Conservation (phyloP, 2,329 filamentous ascomycete species). For the Pestalotiopsis sp. region DNA sequence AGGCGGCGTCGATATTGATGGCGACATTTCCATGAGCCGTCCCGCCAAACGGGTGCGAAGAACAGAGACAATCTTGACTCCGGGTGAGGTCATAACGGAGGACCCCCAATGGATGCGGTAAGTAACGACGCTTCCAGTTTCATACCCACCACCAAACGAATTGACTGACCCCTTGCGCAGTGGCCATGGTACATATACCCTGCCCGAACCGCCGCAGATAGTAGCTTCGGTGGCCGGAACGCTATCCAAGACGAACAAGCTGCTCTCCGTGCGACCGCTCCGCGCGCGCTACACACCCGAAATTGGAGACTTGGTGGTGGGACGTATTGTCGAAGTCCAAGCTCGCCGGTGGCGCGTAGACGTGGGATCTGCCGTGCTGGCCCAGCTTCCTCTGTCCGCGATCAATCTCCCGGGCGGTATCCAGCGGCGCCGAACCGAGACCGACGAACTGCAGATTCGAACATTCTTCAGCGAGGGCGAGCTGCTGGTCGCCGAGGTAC, state of each 20-base stretch:
- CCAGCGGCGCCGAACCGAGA: slow-evolving; percentile 86
- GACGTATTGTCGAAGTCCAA: slow-evolving; percentile 93
- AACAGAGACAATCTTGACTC: slow-evolving; percentile 70
- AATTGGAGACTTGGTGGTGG: slow-evolving; percentile 94
- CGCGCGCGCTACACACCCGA: slow-evolving; percentile 93
- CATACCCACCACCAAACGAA: neutral
- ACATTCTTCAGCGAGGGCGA: slow-evolving; percentile 98
- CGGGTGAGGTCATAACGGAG: slow-evolving; percentile 83
- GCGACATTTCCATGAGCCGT: slow-evolving; percentile 46
- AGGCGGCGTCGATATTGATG: slow-evolving; percentile 47
- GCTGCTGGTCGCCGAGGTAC: slow-evolving; percentile 91
- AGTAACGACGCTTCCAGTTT: slow-evolving; percentile 18
- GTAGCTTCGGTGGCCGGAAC: slow-evolving; percentile 89
- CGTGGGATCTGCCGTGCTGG: slow-evolving; percentile 84
- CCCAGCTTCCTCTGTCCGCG: slow-evolving; percentile 79
- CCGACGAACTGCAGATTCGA: slow-evolving; percentile 95
- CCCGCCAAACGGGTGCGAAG: slow-evolving; percentile 41
- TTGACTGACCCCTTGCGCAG: slow-evolving; percentile 41
- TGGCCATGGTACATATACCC: slow-evolving; percentile 89
- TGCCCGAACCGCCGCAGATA: slow-evolving; percentile 67
- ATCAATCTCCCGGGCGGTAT: slow-evolving; percentile 97
- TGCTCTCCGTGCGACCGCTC: slow-evolving; percentile 87
- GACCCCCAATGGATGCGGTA: slow-evolving; percentile 97
- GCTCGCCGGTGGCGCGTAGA: slow-evolving; percentile 93
- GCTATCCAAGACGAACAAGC: slow-evolving; percentile 92